Base-by-base conservation (phyloP, 768 basidiomycete genomes). In the Sistotremastrum suecicum region DNA sequence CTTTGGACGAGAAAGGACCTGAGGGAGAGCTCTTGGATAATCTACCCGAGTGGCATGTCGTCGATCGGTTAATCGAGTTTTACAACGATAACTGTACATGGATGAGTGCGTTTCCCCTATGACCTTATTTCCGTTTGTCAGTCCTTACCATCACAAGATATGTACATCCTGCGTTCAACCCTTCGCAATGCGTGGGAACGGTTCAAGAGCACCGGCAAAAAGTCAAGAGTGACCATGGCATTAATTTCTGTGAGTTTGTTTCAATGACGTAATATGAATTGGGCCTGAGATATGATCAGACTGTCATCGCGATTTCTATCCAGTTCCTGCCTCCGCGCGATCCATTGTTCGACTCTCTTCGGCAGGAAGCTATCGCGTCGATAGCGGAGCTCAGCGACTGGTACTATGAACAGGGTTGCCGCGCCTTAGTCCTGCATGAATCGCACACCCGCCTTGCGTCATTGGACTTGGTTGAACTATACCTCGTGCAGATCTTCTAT, bases 101-200 rank as follows among this genome's bases (percentile, higher is more conserved):
- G 20, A 20, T 20, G 20, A 20, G 20, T 20, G 20, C 20, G 20
- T 20, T 20, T 20, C 20, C 20, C 20, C 20, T 20, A 20, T 20
- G 20, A 20, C 20, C 20, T 20, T 20, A 20, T 20, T 20, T 20
- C 20, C 20, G 20, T 20, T 20, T 87, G 87, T 54, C 81, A 84
- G 53, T 83, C 83, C 56, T 85, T 83, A 70, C 86, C 83, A 60
- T 89, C 85, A 85, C 76, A 87, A 44, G 84, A 86, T 61, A 77
- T 82, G 37, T 79, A 84, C 56, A 73, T 88, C 48, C 80, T 85
- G 59, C 70, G 78, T 45, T 47, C 63, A 1, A 65, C 75, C 9
- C 83, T 88, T 57, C 62, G 63, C 7, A 61, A 67, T 30, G 76
- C 78, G 20, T 89, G 84, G 85, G 68, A 73, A 32, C 75, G 75